Evolutionary conservation across 1,284 basidiomycete species (phyloP).

Genomic region (Kalmanozyma brasiliensis): DNA sequence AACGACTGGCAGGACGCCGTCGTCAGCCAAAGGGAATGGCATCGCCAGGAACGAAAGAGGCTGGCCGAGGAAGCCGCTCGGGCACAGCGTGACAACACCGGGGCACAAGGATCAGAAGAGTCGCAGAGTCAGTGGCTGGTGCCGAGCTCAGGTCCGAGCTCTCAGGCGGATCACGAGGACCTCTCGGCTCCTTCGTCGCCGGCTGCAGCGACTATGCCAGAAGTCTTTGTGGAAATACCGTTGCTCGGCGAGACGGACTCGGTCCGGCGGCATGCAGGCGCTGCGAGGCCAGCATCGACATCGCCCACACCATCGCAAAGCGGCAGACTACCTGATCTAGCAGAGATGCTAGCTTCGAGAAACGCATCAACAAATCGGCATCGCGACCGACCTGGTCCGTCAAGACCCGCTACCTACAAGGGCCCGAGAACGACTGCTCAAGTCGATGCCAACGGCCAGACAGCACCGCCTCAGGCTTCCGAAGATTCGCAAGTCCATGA

Average conservation of each 20-base stretch:
- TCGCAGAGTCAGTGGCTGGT: conserved; percentile 47
- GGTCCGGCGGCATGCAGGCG: neutral
- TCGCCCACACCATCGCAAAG: conserved; percentile 30
- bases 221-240: conserved; percentile 35
- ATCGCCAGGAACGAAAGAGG: conserved; percentile 43
- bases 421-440: conserved; percentile 12
- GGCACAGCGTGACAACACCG: conserved; percentile 20
- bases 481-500: conserved; percentile 13
- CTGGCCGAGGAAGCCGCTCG: conserved; percentile 37
- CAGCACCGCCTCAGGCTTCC: neutral
- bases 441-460: neutral
- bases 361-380: neutral
- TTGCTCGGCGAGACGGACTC: conserved; percentile 1
- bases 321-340: conserved; percentile 26
- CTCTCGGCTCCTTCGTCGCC: conserved; percentile 18
- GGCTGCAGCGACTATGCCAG: conserved; percentile 1
- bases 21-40: conserved; percentile 62
- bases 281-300: neutral
- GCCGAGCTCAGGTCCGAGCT: conserved; percentile 39
- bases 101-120: conserved; percentile 17
- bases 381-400: neutral
- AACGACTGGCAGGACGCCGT: conserved; percentile 70
- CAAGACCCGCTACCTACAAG: conserved; percentile 25
- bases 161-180: conserved; percentile 33
- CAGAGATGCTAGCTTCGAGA: conserved; percentile 28